Evolutionary conservation across 2,329 filamentous ascomycete species (phyloP), one percentile per base, ranked within the genome.

Genomic region (Penicillium brasilianum): DNA sequence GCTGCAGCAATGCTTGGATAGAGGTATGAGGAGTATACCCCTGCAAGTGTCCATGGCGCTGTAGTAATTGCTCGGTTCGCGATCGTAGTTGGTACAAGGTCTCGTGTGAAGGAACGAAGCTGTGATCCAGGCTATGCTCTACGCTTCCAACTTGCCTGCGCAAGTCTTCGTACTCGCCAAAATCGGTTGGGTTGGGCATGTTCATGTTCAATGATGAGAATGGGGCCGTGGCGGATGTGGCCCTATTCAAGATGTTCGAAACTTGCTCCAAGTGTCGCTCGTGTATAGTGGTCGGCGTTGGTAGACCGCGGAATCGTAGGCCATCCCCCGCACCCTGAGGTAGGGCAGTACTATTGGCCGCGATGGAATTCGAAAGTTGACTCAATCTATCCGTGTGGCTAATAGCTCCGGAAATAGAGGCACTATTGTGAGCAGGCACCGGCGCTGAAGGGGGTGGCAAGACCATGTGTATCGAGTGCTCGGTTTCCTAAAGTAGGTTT

Each of bases 391-490:
- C 20, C 14, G 4, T 16, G 18, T 10, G 41, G 7, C 11, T 7
- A 7, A 43, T 8, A 1, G 36, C 2, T 4, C 22, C n/a, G 11
- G 25, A 20, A 6, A 13, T n/a, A 25, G 28, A 34, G 10, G 41
- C 22, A 37, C 16, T 18, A 28, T n/a, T 9, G 22, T 20, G 4
- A 14, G 30, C n/a, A 6, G 52, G 37, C 20, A 14, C 7, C 16
- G 28, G 16, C 6, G 20, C 11, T 13, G 53, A 22, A 25, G 52
- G 30, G 20, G 79, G 81, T 13, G 80, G 81, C 46, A 80, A 70
- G 22, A 77, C 76, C 50, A 81, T 75, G 65, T 81, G 79, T 13
- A 81, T 71, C 6, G 76, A 73, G 60, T 73, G 69, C 59, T 71
- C 68, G 2, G 65, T 32, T 49, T 60, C 65, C 74, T 76, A 53